Evolutionary conservation across 108 stramenopile species (phyloP).

Genomic region (Nitzschia palea): DNA sequence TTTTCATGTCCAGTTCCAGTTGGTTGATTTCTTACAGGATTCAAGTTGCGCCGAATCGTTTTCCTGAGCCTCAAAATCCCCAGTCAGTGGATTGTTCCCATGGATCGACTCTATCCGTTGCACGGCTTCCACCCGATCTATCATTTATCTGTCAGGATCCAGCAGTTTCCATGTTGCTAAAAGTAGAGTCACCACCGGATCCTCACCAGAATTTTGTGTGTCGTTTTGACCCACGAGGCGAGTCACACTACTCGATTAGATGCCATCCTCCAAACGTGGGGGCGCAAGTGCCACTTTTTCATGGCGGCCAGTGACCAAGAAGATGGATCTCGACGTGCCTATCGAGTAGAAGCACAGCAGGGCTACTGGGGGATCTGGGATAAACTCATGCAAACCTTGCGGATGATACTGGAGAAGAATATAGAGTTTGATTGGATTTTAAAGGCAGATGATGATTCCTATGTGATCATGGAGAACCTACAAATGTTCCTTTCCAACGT

Average conservation of each 20-base stretch:
- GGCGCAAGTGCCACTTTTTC: slow-evolving; percentile 2
- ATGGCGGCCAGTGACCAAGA: background rate
- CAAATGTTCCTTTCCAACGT: background rate
- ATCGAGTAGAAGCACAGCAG: background rate
- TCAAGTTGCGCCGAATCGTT: no score
- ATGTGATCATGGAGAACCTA: slow-evolving; percentile 23
- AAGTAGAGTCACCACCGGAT: background rate
- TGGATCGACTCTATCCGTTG: no score
- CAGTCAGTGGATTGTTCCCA: no score
- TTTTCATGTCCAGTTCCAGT: no score
- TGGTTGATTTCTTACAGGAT: no score
- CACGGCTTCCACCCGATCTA: slow-evolving; percentile 1
- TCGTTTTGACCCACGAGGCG: slow-evolving; percentile 2
- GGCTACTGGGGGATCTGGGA: slow-evolving; percentile 13
- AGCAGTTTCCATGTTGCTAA: slow-evolving; percentile 1
- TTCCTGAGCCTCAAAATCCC: no score
- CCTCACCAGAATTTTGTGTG: slow-evolving; percentile 7
- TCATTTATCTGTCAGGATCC: slow-evolving; percentile 11
- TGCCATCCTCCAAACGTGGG: slow-evolving; percentile 10
- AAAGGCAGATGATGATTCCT: slow-evolving; percentile 22
- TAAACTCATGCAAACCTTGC: slow-evolving; percentile 9
- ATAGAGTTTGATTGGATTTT: slow-evolving; percentile 12
- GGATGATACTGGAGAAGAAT: slow-evolving; percentile 2
- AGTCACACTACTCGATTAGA: slow-evolving; percentile 2
- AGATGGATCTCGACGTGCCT: background rate